A percentile compares a stretch with the other conserved stretches of the same genome.
phyloP scores from a whole-genome alignment of 495 filamentous ascomycete genomes.

The Podospora australis region DNA sequence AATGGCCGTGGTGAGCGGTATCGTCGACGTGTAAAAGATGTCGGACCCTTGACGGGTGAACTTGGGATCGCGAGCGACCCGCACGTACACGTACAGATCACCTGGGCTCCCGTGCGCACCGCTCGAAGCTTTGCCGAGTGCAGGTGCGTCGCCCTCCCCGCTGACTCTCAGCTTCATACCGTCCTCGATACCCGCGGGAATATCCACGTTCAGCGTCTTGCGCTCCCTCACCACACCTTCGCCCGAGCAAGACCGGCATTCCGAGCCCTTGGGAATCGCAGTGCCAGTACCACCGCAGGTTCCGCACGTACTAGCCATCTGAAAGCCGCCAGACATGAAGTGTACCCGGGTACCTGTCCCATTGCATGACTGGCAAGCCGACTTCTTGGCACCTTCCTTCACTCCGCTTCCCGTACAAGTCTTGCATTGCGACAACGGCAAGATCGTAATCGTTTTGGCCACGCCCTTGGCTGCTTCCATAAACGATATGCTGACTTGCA shows the following conservation, averaged over 20 bases:
- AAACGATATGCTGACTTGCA: conserved; percentile 85
- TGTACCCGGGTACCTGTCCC: conserved; percentile 84
- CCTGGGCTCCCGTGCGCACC: conserved; percentile 57
- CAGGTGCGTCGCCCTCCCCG: conserved; percentile 80
- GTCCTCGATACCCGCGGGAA: conserved; percentile 90
- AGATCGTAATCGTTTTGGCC: conserved; percentile 68
- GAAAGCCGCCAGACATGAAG: conserved; percentile 86
- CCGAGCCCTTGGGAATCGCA: conserved; percentile 63
- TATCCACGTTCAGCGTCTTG: conserved; percentile 77
- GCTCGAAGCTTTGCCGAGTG: conserved; percentile 56
- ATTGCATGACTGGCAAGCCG: conserved; percentile 70
- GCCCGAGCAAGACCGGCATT: conserved; percentile 72
- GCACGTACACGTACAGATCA: conserved; percentile 81
- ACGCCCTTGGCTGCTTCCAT: conserved; percentile 93
- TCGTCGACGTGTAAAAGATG: conserved; percentile 82
- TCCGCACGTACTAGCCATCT: conserved; percentile 85
- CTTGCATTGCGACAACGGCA: conserved; percentile 67
- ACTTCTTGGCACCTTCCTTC: conserved; percentile 68
- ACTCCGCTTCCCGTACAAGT: conserved; percentile 78
- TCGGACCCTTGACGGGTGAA: conserved; percentile 83
- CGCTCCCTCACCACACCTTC: conserved; percentile 71
- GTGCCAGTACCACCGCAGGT: conserved; percentile 71
- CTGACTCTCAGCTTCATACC: conserved; percentile 80
- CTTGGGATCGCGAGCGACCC: conserved; percentile 74
- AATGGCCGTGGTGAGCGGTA: conserved; percentile 88